Base-by-base conservation (phyloP, 2,329 filamentous ascomycete species). In the Pseudodiploospora longispora region DNA sequence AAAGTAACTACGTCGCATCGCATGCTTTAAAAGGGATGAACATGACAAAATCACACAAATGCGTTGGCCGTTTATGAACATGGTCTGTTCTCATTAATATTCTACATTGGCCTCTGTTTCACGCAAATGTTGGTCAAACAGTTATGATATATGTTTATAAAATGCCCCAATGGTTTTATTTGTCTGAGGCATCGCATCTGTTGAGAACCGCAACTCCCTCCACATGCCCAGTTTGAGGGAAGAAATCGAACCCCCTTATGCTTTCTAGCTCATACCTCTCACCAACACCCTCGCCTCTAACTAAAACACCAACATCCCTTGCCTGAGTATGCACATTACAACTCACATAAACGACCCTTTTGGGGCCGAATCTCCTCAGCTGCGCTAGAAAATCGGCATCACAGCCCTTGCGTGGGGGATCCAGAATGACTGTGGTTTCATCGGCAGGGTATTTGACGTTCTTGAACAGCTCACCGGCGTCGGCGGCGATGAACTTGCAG, bases 241-340 rank as follows among this genome's bases (percentile, higher is more conserved):
- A 98, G 65, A 98, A 97, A 62, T 98, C 93, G 59, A 97, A 97
- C 0, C 91, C 93, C 39, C 85, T 75, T 38, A 98, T 66, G 59
- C 86, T 95, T 73, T 97, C 91, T 60, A 98, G 86, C 63, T 83
- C 80, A 65, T 96, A 98, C 49, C 74, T 67, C 27, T 66, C 66
- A 41, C 64, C 63, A 59, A 67, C 63, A 27, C 62, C 51, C 54
- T 69, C 57, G 19, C 90, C 89, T 32, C 83, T 75, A 1, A 97
- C 88, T 56, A 98, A 67, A 49, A 91, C 80, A 0, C 90, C 93
- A 1, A 98, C 82, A 65, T 98, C 93, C 42, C 93, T 72, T 10
- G 93, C 93, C 74, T 97, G 93, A 6, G 91, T 97, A 61, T 98
- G 93, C 52, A 98, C 93, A 59, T 98, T 98, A 58, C 93, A 98